Evolutionary conservation across 1,139 yeast species (phyloP).

Genomic region (Yamadazyma atlantica): DNA sequence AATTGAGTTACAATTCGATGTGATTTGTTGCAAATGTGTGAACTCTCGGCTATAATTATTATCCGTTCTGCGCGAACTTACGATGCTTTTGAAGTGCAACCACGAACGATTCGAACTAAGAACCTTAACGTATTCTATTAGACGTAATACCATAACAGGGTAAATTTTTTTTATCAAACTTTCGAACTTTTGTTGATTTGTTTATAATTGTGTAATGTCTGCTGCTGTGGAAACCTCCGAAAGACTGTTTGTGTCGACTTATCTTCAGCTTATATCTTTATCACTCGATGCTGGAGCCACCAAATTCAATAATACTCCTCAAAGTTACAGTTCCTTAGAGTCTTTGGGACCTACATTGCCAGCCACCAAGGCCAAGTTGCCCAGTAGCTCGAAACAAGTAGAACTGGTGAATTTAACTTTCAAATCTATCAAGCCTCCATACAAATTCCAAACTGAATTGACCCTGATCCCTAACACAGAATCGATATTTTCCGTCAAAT

Average conservation of each 20-base stretch:
- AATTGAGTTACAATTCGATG: background rate
- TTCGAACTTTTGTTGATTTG: too few relatives aligned
- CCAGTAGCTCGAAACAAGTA: conserved; percentile 13
- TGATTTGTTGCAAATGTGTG: too few relatives aligned
- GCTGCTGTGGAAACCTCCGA: conserved; percentile 1
- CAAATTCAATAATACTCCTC: conserved; percentile 30
- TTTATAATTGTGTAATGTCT: too few relatives aligned
- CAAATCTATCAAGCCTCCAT: conserved; percentile 48
- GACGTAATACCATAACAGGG: too few relatives aligned
- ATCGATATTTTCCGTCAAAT: conserved; percentile 37
- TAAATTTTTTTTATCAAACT: too few relatives aligned
- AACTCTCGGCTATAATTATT: too few relatives aligned
- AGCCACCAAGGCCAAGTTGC: conserved; percentile 27
- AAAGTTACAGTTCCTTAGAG: conserved; percentile 31
- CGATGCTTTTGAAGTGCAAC: too few relatives aligned
- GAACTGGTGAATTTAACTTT: conserved; percentile 22
- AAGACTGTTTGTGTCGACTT: conserved; percentile 33
- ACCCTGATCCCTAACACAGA: conserved; percentile 21
- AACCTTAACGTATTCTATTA: too few relatives aligned
- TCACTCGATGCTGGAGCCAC: conserved; percentile 12
- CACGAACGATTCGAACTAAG: too few relatives aligned
- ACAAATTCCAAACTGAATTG: conserved; percentile 33
- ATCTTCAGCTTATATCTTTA: conserved; percentile 25
- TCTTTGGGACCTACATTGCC: conserved; percentile 47
- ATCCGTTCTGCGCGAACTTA: too few relatives aligned